phyloP scores from a whole-genome alignment of 768 basidiomycete species.

The Tylopilus rubrobrunneus region DNA sequence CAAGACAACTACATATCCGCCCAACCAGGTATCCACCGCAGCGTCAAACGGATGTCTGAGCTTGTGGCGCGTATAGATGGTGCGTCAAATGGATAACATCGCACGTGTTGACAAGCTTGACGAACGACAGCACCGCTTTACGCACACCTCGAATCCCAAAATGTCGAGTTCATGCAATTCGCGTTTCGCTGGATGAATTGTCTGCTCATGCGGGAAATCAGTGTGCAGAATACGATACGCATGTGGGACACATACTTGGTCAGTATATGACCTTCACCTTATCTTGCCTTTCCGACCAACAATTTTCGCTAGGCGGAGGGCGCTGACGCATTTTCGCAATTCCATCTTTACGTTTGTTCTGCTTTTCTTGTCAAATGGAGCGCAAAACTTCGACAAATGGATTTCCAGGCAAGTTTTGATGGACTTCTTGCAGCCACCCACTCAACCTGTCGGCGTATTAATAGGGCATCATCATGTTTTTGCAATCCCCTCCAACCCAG shows the following conservation, averaged over 20 bases:
- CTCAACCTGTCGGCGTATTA: background rate
- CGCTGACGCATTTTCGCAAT: slow-evolving; percentile 96
- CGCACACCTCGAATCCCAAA: slow-evolving; percentile 80
- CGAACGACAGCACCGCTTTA: slow-evolving; percentile 68
- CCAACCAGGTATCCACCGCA: slow-evolving; percentile 94
- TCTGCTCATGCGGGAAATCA: slow-evolving; percentile 95
- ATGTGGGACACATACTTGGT: slow-evolving; percentile 99
- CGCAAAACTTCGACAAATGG: slow-evolving; percentile 90
- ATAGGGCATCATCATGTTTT: slow-evolving; percentile 98
- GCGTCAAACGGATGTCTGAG: slow-evolving; percentile 91
- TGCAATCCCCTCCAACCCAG: slow-evolving; percentile 89
- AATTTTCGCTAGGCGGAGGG: slow-evolving; percentile 78
- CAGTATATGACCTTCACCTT: slow-evolving; percentile 25
- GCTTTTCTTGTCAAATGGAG: slow-evolving; percentile 97
- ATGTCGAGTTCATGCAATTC: slow-evolving; percentile 99
- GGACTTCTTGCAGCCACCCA: background rate
- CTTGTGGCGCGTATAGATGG: slow-evolving; percentile 88
- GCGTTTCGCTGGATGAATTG: slow-evolving; percentile 99
- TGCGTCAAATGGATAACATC: slow-evolving; percentile 30
- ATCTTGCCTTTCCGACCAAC: background rate
- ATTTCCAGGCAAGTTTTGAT: slow-evolving; percentile 77
- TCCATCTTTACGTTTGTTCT: slow-evolving; percentile 97
- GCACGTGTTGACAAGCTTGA: background rate
- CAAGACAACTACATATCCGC: slow-evolving; percentile 98
- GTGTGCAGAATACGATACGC: slow-evolving; percentile 91